phyloP scores from a whole-genome alignment of 768 basidiomycete species.

The Suillus brevipes region DNA sequence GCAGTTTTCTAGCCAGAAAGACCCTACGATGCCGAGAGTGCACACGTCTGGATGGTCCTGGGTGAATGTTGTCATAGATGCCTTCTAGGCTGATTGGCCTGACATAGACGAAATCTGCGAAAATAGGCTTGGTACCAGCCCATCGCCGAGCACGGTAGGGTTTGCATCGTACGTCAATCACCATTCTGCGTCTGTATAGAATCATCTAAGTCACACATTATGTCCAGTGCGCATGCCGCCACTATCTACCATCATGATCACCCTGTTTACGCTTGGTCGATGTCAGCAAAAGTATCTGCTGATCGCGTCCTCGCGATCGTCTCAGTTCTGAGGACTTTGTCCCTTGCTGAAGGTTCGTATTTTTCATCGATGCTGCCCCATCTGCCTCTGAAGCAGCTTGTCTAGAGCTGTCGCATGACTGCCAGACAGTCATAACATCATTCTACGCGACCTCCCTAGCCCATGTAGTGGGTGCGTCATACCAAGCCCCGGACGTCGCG shows the following conservation, averaged over 20 bases:
- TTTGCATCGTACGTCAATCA: conserved; percentile 45
- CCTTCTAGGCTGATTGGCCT: conserved; percentile 45
- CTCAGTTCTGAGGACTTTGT: conserved; percentile 65
- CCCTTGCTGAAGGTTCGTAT: conserved; percentile 67
- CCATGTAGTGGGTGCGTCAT: conserved; percentile 56
- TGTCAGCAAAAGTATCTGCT: conserved; percentile 72
- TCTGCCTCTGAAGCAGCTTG: conserved; percentile 5
- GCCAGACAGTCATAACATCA: conserved; percentile 71
- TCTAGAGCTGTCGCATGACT: conserved; percentile 65
- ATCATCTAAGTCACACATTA: not conserved
- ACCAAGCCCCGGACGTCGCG: conserved; percentile 67
- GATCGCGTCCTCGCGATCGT: conserved; percentile 66
- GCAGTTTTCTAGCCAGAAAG: conserved; percentile 17
- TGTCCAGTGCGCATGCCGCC: conserved; percentile 30
- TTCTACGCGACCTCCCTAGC: conserved; percentile 80
- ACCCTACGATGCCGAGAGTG: conserved; percentile 39
- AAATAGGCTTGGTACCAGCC: conserved; percentile 51
- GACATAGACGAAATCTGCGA: conserved; percentile 72
- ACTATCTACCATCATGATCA: conserved; percentile 41
- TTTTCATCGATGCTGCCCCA: not conserved
- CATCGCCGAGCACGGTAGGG: conserved; percentile 44
- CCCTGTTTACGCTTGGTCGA: conserved; percentile 61
- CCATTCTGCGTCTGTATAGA: not conserved
- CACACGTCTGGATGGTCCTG: conserved; percentile 48
- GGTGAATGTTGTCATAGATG: conserved; percentile 44